Evolutionary conservation across 306 rosid species (phyloP), one percentile per base, ranked within the genome.

Genomic region (Prosopis cineraria): DNA sequence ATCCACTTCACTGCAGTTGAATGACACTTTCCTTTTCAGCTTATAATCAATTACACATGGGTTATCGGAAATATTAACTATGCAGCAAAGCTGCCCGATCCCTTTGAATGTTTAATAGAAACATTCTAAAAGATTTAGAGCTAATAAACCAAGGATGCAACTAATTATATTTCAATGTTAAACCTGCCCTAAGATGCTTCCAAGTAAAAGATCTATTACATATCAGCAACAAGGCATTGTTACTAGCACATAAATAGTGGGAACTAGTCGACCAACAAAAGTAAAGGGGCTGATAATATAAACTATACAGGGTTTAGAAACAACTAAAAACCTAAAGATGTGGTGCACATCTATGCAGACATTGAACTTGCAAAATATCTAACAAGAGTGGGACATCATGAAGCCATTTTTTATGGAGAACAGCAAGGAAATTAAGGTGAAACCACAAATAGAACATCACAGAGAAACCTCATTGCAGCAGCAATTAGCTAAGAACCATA

Each of bases 1-100:
- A 71, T 94, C 92, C 33, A 11, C 81, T 84, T 94, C 98, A 74
- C 98, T 94, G 97, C 91, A 79, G 87, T 71, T 66, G 75, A 63
- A 82, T 69, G 63, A 71, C 41, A 74, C 60, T 64, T 72, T 81
- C n/a, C 82, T 89, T 59, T 40, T 76, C 83, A 87, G 75, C n/a
- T n/a, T 48, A 77, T n/a, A 75, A 77, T 58, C 74, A 81, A 33
- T 65, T 64, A 58, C 44, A 65, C 5, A 74, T 45, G 59, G 9
- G 25, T 72, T 75, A 75, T 45, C 19, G 4, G 53, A 34, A 59
- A 78, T 19, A n/a, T 20, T 52, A 52, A 52, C 6, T 20, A 52
- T 52, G 58, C n/a, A 52, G 11, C 58, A 19, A 52, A 20, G 58
- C 58, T 19, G 58, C 58, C 56, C 22, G 19, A 48, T 16, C 56